Base-by-base conservation (phyloP, 169 alveolate genomes). In the Eimeria maxima region DNA sequence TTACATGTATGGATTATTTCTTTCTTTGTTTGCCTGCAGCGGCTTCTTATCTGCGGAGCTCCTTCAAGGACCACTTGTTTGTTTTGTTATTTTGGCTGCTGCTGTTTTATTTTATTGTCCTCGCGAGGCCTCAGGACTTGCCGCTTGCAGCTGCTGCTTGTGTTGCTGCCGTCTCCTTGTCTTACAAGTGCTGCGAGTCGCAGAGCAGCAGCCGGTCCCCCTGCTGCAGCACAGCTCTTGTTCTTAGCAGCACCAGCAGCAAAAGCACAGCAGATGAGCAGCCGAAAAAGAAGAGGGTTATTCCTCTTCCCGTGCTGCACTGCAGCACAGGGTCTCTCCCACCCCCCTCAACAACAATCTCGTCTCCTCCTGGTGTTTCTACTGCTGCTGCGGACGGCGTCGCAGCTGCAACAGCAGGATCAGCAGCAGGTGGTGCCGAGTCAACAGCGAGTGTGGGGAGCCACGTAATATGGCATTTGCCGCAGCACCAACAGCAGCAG, bases 181-280 rank as follows among this genome's bases (percentile, higher is more conserved):
- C 96, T 18, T 92, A 92, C 74, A 47, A 47, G 24, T 80, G 33
- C 86, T 76, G 29, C 67, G 88, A 20, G 29, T 80, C 76, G 50
- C 76, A 60, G 71, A 80, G 50, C 29, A 90, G 33, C 73, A 76
- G 45, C 65, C n/a, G 60, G 29, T 44, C 92, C 50, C 84, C 96
- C 69, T 27, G 76, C 73, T 55, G 92, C 96, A 60, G 93, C 96
- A 63, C 87, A 80, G 50, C 96, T 86, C 57, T 86, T 55, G 73
- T 76, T 29, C 83, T 33, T 67, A 47, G 29, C 89, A 29, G 95
- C 76, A 47, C 67, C 67, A 44, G 95, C 63, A 57, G 74, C 57
- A 18, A 11, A 42, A 69, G 55, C 24, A 69, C 45, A 8, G 55
- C 38, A 29, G 63, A 71, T 2, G 95, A 89, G 33, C 4, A 1